Evolutionary conservation across 805 yeast genomes (phyloP), one percentile per base, ranked within the genome.

Genomic region (Kluyveromyces siamensis): DNA sequence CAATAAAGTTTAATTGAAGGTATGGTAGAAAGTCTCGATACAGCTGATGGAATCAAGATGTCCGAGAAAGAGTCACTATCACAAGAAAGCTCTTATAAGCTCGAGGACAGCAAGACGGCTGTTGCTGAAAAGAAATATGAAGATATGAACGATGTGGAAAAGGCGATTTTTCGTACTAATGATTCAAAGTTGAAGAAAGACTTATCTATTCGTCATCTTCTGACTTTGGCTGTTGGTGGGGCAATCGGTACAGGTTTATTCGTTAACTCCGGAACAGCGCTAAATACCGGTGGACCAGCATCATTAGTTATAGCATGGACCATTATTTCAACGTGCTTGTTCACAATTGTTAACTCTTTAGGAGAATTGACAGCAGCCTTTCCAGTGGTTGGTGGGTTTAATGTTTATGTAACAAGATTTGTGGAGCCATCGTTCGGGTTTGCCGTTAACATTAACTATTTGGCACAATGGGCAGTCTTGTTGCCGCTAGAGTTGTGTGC

Each of bases 181-280:
- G 52, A 54, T 19, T 38, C 55, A 2, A 53, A 53, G 11, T 37
- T 59, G 48, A 57, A 53, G 35, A 56, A 58, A 47, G 63, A 61
- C 36, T 45, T 60, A n/a, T 55, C 56, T 27, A 52, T 59, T 17
- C 56, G 65, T 48, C 86, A 81, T 56, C 61, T 82, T 57, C 80
- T 80, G 54, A 80, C 83, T 77, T 75, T 83, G 52, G 80, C 87
- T 36, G 77, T 83, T 41, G 86, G 86, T 38, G 81, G 84, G 42
- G 74, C 82, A 40, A 77, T 82, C 37, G 87, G 87, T 50, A 80
- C 86, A 0, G 87, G 88, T 60, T 66, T 82, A 48, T 80, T 83
- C 52, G 76, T 82, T 47, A 86, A 85, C 50, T 74, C 84, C 2
- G 87, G 86, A 47, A 65, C 73, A 40, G 78, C 84, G 1, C 68